These are phyloP conservation scores for Magnaporthiopsis rhizophila DNA, from an alignment of 2,329 filamentous ascomycete genomes.

Conservation along the genomic window DNA sequence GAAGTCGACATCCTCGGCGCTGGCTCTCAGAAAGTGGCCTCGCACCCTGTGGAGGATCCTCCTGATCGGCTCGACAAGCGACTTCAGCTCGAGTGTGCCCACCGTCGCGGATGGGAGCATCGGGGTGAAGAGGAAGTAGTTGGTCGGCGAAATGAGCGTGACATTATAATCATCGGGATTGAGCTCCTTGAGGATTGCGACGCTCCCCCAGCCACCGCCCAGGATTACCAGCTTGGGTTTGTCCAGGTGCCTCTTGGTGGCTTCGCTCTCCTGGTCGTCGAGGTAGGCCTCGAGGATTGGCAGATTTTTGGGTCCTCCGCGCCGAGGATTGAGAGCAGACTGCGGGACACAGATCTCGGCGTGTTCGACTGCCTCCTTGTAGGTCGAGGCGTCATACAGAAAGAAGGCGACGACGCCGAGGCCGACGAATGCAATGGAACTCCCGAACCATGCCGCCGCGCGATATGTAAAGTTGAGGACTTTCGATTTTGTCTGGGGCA, in stretches of 20 bases:
- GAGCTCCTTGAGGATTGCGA: constrained; percentile 83
- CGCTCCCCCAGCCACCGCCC: constrained; percentile 90
- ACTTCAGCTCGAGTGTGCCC: constrained; percentile 84
- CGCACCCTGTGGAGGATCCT: constrained; percentile 69
- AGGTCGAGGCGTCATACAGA: constrained; percentile 86
- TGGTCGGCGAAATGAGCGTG: constrained; percentile 86
- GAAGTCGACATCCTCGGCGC: constrained; percentile 84
- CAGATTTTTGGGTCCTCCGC: constrained; percentile 88
- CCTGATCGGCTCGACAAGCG: constrained; percentile 86
- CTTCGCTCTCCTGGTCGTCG: constrained; percentile 81
- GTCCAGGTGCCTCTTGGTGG: constrained; percentile 62
- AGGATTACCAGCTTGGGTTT: constrained; percentile 91
- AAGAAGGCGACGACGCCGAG: constrained; percentile 75
- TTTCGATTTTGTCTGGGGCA: constrained; percentile 39
- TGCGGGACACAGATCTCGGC: constrained; percentile 78
- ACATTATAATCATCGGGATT: constrained; percentile 91
- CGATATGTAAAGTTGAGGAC: constrained; percentile 56
- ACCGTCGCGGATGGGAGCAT: constrained; percentile 97
- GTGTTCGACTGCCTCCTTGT: constrained; percentile 60
- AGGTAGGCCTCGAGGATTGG: constrained; percentile 83
- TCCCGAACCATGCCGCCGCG: constrained; percentile 63
- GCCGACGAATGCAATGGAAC: constrained; percentile 64
- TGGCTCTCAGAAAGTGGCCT: constrained; percentile 85
- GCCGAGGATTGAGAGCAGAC: constrained; percentile 69
- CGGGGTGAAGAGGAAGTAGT: constrained; percentile 96